Base-by-base conservation (phyloP, 495 filamentous ascomycete genomes). In the Lophium mytilinum region DNA sequence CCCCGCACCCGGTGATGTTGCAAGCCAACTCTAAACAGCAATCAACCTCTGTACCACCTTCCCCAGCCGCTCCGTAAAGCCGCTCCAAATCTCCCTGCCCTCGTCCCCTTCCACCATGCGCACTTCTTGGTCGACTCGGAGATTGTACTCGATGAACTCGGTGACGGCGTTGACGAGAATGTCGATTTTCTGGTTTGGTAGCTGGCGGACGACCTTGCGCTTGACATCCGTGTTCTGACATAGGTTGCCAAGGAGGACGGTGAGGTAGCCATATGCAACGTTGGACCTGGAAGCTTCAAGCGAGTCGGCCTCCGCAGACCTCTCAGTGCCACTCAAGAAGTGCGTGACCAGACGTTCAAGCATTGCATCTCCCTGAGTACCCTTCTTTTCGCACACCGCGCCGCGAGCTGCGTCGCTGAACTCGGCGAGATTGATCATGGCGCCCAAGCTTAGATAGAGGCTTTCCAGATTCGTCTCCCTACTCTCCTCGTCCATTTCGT, bases 371-470 rank as follows among this genome's bases (percentile, higher is more conserved):
- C 57, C 62, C 6, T 61, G 49, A 47, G 17, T 30, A 30, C 3
- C 24, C 24, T 30, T 30, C 24, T 30, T 30, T 30, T 30, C 50
- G 18, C 78, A 48, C 48, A 80, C 70, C 18, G 73, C 62, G 17
- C 50, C 37, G 43, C 80, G 73, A 10, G 82, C 80, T 37, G 68
- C 63, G 36, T 83, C 74, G 52, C 82, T 87, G 61, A 85, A 83
- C 64, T 96, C 92, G 15, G 85, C 83, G 58, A 97, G 78, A 66
- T 98, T 98, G 65, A 93, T 95, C 67, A 95, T 80, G 52, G 86
- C 82, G 0, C 90, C 94, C 36, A 96, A 72, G 43, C 85, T 79
- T 54, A 96, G 75, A 49, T 96, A 83, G 17, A 95, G 78, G 19
- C 78, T 77, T 58, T 96, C 86, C 19, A 91, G 69, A 14, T 76